Evolutionary conservation across 2,329 filamentous ascomycete genomes (phyloP).

Genomic region (Claviceps capensis): DNA sequence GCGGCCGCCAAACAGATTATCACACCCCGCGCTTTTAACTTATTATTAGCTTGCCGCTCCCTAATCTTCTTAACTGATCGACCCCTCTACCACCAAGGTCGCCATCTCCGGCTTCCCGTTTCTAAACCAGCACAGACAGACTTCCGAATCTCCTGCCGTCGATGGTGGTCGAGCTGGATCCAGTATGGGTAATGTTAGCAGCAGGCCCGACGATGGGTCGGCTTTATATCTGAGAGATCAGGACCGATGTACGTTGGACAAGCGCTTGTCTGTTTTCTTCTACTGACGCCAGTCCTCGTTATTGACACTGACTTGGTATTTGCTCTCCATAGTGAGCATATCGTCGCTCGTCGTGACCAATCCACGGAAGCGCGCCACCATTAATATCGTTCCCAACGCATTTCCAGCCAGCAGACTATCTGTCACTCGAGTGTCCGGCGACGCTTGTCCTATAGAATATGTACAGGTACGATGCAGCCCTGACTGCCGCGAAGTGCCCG

Average conservation of each 20-base stretch:
- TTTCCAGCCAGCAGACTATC: constrained; percentile 72
- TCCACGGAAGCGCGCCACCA: constrained; percentile 59
- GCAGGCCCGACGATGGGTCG: constrained; percentile 72
- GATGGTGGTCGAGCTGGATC: constrained; percentile 8
- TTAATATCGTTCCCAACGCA: constrained; percentile 71
- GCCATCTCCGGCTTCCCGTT: background rate
- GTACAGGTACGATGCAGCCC: constrained; percentile 54
- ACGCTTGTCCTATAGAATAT: constrained; percentile 72
- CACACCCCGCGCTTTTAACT: constrained; percentile 3
- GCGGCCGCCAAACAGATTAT: constrained; percentile 2
- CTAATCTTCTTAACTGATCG: constrained; percentile 2
- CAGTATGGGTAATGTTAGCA: constrained; percentile 85
- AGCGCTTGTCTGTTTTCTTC: constrained; percentile 4
- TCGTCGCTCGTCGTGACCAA: constrained; percentile 72
- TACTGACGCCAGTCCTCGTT: constrained; percentile 5
- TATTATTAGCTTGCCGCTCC: constrained; percentile 4
- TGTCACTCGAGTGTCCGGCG: constrained; percentile 57
- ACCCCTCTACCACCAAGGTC: background rate
- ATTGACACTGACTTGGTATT: constrained; percentile 3
- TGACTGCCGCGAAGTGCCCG: constrained; percentile 2
- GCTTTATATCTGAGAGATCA: constrained; percentile 81
- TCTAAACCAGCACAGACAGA: background rate
- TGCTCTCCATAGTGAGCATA: constrained; percentile 56
- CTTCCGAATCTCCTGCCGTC: constrained; percentile 4
- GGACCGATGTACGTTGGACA: constrained; percentile 57